Percentiles rank a stretch among this genome's conserved stretches.
These are phyloP conservation scores for Nemophila menziesii DNA, from an alignment of 257 asterid genomes.

Conservation along the genomic window DNA sequence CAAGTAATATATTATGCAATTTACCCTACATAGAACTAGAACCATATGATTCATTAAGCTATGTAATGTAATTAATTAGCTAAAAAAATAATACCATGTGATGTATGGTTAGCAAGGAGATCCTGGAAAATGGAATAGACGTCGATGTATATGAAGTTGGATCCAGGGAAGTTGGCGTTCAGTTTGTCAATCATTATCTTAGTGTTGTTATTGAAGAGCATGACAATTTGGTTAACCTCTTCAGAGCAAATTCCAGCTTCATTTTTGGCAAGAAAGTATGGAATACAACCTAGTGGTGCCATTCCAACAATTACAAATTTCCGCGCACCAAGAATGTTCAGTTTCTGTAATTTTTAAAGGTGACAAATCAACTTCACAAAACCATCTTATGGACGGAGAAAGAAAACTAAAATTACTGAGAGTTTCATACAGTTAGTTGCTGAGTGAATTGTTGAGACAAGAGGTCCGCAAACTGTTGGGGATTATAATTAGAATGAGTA, in stretches of 20 bases:
- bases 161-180: constrained; percentile 45
- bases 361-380: too few species aligned
- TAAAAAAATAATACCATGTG: constrained; percentile 35
- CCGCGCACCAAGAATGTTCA: constrained; percentile 84
- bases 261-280: constrained; percentile 68
- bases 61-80: background rate
- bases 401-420: too few species aligned
- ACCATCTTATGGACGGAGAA: too few species aligned
- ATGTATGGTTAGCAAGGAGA: constrained; percentile 47
- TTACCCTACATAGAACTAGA: too few species aligned
- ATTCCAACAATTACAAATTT: constrained; percentile 69
- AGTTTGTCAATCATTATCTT: constrained; percentile 58
- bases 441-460: constrained; percentile 46
- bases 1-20: too few species aligned
- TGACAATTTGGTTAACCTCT: constrained; percentile 44
- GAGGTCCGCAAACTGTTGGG: constrained; percentile 65
- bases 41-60: too few species aligned
- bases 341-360: constrained; percentile 27
- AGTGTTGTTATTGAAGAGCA: constrained; percentile 51
- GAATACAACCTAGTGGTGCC: constrained; percentile 90
- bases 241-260: constrained; percentile 41
- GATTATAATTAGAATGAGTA: constrained; percentile 48
- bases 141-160: constrained; percentile 48
- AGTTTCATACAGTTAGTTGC: constrained; percentile 70
- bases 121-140: constrained; percentile 55